Evolutionary conservation across 1,284 basidiomycete species (phyloP), one percentile per base, ranked within the genome.

Genomic region (Anthracocystis walkeri): DNA sequence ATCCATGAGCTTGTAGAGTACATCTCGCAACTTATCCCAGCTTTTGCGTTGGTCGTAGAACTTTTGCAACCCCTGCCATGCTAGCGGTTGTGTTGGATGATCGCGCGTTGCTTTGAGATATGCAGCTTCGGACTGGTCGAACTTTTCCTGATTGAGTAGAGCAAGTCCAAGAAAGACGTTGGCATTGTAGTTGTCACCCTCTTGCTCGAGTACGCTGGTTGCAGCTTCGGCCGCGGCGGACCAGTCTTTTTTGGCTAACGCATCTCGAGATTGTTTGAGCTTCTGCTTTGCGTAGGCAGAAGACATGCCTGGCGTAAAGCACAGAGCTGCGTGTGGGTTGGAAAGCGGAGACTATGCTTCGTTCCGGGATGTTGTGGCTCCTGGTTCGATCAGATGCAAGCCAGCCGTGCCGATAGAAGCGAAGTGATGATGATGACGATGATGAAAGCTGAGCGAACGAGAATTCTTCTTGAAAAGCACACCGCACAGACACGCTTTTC

Each of bases 51-150:
- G 79, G 58, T 83, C 81, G 63, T 86, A 87, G 50, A 87, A 83
- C 51, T 82, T 84, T 33, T 85, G 83, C 25, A 87, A 75, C 7
- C 86, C 86, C 76, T 87, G 86, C 75, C 85, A 82, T 2, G 86
- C 86, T 1, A 87, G 78, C 1, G 77, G 51, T 38, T 85, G 83
- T 16, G 46, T 48, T 0, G 86, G 85, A 1, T 85, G 75, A 11
- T 75, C 62, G 20, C 81, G 67, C 21, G 84, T 86, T 0, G 86
- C 86, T 48, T 77, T 77, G 57, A 68, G 67, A 65, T 87, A 87
- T 0, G 82, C 68, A 1, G 61, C 48, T 58, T 84, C 82, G 21
- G 75, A 74, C 31, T 79, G 68, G 23, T 61, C 61, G 11, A 71
- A 71, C 27, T 76, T 59, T 44, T 74, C 60, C 14, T 72, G 75